Percentiles rank a stretch among this genome's conserved stretches.
Evolutionary conservation across 257 asterid genomes (phyloP).

Genomic region (Solanum bukasovii): DNA sequence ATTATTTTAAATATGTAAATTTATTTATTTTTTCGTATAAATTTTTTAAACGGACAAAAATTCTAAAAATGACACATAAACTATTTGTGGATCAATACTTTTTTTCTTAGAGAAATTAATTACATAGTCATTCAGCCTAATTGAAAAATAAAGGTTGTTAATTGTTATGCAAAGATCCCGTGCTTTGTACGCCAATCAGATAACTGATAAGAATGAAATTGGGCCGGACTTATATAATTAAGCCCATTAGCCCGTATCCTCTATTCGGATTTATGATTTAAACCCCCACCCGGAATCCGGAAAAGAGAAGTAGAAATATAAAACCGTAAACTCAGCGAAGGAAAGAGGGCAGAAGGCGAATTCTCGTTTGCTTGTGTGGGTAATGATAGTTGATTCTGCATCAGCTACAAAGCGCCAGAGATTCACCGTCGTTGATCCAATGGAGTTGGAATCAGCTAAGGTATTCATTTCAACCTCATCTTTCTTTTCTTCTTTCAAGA

Average conservation of each 20-base stretch:
- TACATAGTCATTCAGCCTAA: neutral
- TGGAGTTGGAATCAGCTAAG: constrained; percentile 71
- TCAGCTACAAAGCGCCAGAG: constrained; percentile 54
- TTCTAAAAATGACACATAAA: neutral
- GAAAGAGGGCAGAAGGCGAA: neutral
- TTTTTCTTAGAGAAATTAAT: neutral
- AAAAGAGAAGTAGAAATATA: neutral
- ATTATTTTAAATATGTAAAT: neutral
- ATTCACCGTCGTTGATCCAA: constrained; percentile 34
- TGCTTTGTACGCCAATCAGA: neutral
- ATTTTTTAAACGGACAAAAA: neutral
- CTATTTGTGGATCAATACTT: neutral
- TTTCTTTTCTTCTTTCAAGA: neutral
- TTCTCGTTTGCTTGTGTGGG: constrained; percentile 14
- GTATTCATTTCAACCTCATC: constrained; percentile 9
- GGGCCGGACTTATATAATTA: neutral
- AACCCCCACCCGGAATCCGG: neutral
- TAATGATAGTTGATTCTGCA: constrained; percentile 54
- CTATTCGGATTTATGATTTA: neutral
- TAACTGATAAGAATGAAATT: neutral
- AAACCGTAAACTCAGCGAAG: neutral
- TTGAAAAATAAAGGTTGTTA: no score
- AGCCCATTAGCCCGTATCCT: neutral
- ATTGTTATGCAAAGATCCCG: neutral
- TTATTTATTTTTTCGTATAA: neutral